These are phyloP conservation scores for Amborella trichopoda DNA, from an alignment of 164 flowering plant species.

Conservation along the genomic window DNA sequence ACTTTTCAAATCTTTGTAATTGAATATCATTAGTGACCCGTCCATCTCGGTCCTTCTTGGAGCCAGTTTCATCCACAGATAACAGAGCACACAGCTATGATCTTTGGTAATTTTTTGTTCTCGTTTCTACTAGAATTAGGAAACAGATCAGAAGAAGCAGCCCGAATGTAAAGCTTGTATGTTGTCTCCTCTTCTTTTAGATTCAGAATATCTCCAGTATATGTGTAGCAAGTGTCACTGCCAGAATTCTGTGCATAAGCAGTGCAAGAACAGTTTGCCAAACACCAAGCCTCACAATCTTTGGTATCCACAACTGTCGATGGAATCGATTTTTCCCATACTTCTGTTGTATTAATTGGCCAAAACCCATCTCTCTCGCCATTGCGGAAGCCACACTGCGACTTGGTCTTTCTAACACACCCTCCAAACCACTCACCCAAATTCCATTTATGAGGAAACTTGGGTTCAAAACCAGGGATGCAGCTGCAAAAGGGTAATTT, in stretches of 20 bases:
- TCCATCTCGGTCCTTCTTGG: conserved; percentile 17
- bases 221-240: conserved; percentile 4
- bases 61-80: no score
- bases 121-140: no score
- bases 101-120: no score
- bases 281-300: conserved; percentile 13
- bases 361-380: conserved; percentile 16
- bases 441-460: conserved; percentile 14
- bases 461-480: conserved; percentile 31
- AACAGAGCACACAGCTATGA: no score
- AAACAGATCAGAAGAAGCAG: no score
- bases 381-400: no score
- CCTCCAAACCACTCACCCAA: conserved; percentile 19
- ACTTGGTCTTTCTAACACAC: conserved; percentile 21
- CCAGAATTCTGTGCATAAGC: conserved; percentile 19
- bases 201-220: conserved; percentile 5
- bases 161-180: no score
- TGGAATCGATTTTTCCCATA: conserved; percentile 7
- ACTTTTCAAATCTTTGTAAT: conserved; percentile 23
- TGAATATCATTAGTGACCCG: conserved; percentile 26
- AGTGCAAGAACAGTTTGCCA: conserved; percentile 14
- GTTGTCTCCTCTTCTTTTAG: no score
- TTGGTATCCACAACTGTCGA: conserved; percentile 7
- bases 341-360: conserved; percentile 6
- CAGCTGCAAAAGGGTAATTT: conserved; percentile 19